Conservation (phyloP, 2,329 filamentous ascomycete genomes). For the Rugonectria rugulosa region DNA sequence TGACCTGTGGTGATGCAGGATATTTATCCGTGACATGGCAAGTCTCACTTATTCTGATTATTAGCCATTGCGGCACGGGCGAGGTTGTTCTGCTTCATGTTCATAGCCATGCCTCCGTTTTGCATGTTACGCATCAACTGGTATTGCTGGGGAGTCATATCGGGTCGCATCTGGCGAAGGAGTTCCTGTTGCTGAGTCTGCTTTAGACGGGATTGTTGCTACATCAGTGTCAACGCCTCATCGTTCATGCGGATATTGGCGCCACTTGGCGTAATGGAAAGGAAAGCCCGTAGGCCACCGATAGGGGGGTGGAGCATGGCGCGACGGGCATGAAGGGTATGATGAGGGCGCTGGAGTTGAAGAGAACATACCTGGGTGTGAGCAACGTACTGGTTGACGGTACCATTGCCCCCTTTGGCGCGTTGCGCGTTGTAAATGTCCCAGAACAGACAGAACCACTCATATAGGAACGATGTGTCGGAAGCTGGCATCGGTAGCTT, state of each 20-base stretch:
- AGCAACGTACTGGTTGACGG: constrained; percentile 77
- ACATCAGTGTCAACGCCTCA: constrained; percentile 25
- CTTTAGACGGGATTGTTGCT: constrained; percentile 74
- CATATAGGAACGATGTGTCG: constrained; percentile 87
- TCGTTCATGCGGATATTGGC: constrained; percentile 29
- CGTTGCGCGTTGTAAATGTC: constrained; percentile 90
- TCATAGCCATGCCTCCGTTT: constrained; percentile 66
- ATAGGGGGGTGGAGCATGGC: constrained; percentile 24
- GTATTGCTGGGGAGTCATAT: constrained; percentile 62
- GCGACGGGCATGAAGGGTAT: constrained; percentile 17
- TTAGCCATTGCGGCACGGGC: constrained; percentile 82
- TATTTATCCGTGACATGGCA: neutral
- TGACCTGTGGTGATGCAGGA: neutral
- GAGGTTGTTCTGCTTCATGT: constrained; percentile 67
- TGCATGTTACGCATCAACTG: constrained; percentile 74
- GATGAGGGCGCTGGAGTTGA: constrained; percentile 25
- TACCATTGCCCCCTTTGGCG: constrained; percentile 67
- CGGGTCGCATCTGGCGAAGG: constrained; percentile 74
- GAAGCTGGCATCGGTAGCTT: constrained; percentile 69
- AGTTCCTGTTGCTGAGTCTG: constrained; percentile 81
- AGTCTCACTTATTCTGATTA: constrained; percentile 73
- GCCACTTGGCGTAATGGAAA: constrained; percentile 16
- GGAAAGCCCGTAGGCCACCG: constrained; percentile 3
- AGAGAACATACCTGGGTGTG: constrained; percentile 77
- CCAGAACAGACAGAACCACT: constrained; percentile 99